Evolutionary conservation across 441 rosid species (phyloP).

Genomic region (Populus hybrid): DNA sequence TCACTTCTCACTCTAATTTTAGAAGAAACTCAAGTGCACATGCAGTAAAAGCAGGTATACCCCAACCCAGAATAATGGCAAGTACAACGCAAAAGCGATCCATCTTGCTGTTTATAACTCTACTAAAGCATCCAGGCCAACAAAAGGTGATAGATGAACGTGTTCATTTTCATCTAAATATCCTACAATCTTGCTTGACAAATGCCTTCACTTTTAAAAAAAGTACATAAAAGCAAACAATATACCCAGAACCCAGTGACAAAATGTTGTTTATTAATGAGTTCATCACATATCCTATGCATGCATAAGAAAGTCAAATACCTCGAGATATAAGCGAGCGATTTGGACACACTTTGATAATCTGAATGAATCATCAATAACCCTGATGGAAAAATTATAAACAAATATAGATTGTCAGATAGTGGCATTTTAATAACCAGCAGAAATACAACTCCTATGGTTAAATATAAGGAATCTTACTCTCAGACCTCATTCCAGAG

Average conservation of each 20-base stretch:
- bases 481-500: slow-evolving; percentile 89
- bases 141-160: neutral
- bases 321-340: slow-evolving; percentile 98
- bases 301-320: slow-evolving; percentile 24
- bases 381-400: slow-evolving; percentile 46
- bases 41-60: neutral
- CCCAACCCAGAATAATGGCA: neutral
- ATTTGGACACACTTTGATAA: slow-evolving; percentile 97
- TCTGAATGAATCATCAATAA: slow-evolving; percentile 78
- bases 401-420: neutral
- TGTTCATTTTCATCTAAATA: neutral
- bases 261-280: neutral
- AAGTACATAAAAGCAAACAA: neutral
- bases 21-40: neutral
- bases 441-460: neutral
- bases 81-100: neutral
- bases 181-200: neutral
- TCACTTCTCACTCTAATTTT: neutral
- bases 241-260: neutral
- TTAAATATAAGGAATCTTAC: slow-evolving; percentile 15
- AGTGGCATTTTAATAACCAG: neutral
- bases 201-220: neutral
- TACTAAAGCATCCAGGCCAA: neutral
- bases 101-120: neutral
- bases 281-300: neutral